phyloP scores from a whole-genome alignment of 2,329 filamentous ascomycete genomes.

The Trematosphaeria pertusa region DNA sequence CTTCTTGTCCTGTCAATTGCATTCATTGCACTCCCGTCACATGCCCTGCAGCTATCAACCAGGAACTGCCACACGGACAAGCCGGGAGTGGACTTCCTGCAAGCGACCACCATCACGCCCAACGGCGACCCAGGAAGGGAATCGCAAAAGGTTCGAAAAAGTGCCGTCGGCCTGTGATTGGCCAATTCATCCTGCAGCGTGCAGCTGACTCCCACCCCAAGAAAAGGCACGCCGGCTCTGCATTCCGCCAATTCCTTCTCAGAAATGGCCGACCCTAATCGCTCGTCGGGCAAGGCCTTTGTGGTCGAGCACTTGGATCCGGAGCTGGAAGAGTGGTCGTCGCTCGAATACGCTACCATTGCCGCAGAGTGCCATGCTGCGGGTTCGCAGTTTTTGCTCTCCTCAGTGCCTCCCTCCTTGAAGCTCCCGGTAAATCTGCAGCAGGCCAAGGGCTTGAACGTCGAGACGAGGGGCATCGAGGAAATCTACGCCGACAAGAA shows the following conservation, averaged over 20 bases:
- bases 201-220: constrained; percentile 28
- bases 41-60: constrained; percentile 1
- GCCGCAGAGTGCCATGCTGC: constrained; percentile 76
- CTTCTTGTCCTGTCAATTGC: constrained; percentile 8
- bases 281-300: constrained; percentile 69
- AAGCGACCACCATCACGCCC: constrained; percentile 7
- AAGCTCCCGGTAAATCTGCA: constrained; percentile 65
- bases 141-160: neutral
- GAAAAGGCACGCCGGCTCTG: constrained; percentile 23
- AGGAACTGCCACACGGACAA: neutral
- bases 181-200: constrained; percentile 25
- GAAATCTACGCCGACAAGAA: constrained; percentile 77
- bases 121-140: neutral
- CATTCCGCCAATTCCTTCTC: constrained; percentile 20
- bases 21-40: constrained; percentile 11
- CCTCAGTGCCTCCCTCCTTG: constrained; percentile 76
- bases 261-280: constrained; percentile 35
- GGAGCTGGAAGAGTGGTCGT: constrained; percentile 92
- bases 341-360: constrained; percentile 89
- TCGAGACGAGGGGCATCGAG: constrained; percentile 81
- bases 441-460: constrained; percentile 67
- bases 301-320: constrained; percentile 97
- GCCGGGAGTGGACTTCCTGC: constrained; percentile 4
- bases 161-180: constrained; percentile 21
- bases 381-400: constrained; percentile 77